Evolutionary conservation across 2,329 filamentous ascomycete genomes (phyloP).

Genomic region (Aspergillus candidus): DNA sequence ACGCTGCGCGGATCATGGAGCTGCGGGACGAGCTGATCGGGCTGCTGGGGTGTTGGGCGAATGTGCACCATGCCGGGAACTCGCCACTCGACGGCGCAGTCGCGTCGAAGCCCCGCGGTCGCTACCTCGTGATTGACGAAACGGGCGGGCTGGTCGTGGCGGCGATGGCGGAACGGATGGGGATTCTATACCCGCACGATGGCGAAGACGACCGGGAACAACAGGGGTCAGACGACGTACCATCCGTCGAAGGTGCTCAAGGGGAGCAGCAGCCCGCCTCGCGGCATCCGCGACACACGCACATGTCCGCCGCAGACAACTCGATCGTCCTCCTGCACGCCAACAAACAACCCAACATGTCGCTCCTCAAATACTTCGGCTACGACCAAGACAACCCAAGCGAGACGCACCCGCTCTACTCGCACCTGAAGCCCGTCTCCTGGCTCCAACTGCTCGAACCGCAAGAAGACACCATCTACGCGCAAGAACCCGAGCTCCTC

Average conservation of each 20-base stretch:
- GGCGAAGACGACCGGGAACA: conserved; percentile 3
- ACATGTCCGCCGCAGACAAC: conserved; percentile 47
- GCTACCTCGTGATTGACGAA: conserved; percentile 82
- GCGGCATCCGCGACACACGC: conserved; percentile 14
- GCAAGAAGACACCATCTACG: conserved; percentile 66
- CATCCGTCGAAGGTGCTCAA: too few relatives aligned
- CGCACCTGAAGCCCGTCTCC: conserved; percentile 73
- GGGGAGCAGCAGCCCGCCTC: neutral
- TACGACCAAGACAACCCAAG: conserved; percentile 65
- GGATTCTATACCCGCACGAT: conserved; percentile 58
- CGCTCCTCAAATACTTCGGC: conserved; percentile 80
- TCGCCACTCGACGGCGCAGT: conserved; percentile 19
- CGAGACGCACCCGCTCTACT: conserved; percentile 69
- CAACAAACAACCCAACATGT: conserved; percentile 78
- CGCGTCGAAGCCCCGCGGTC: conserved; percentile 42
- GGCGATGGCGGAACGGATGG: conserved; percentile 83
- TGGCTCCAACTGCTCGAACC: conserved; percentile 90
- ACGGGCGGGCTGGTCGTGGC: conserved; percentile 77
- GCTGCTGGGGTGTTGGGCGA: conserved; percentile 79
- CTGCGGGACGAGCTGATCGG: conserved; percentile 77
- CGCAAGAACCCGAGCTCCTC: conserved; percentile 55
- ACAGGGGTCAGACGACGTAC: too few relatives aligned
- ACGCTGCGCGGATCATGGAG: conserved; percentile 75
- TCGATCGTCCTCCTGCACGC: conserved; percentile 55
- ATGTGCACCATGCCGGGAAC: conserved; percentile 68